phyloP scores from a whole-genome alignment of 441 rosid genomes.

The Populus trichocarpa region DNA sequence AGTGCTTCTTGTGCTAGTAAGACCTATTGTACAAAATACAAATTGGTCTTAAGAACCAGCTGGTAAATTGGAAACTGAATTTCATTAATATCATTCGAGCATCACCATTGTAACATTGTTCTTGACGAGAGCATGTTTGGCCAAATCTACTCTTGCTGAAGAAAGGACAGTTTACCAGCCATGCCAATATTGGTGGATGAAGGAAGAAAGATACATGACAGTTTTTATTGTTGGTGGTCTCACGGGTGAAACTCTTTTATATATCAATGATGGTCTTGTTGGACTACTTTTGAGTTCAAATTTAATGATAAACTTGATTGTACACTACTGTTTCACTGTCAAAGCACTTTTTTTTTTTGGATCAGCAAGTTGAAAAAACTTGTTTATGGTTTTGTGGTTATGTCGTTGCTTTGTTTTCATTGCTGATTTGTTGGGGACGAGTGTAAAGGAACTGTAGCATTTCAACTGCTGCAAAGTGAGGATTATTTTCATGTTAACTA shows the following conservation, averaged over 20 bases:
- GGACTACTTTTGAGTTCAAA: neutral
- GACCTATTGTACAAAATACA: neutral
- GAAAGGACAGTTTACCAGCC: neutral
- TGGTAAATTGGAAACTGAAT: neutral
- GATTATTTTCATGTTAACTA: no score
- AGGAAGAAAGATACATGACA: neutral
- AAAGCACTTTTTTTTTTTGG: no score
- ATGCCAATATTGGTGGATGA: neutral
- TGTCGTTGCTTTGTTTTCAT: no score
- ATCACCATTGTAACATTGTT: neutral
- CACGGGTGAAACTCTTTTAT: neutral
- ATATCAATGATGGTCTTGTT: neutral
- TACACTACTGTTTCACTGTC: neutral
- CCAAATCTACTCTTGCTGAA: neutral
- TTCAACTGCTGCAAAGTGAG: no score
- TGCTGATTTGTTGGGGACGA: no score
- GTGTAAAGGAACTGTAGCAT: no score
- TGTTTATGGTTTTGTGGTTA: neutral
- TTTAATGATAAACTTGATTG: neutral
- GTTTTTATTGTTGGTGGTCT: neutral
- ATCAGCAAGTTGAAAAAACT: neutral
- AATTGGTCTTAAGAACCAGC: neutral
- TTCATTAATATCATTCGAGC: neutral
- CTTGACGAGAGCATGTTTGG: neutral
- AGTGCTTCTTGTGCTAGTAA: neutral